Evolutionary conservation across 345 rosid species (phyloP).

Genomic region (Citrus reticulata): DNA sequence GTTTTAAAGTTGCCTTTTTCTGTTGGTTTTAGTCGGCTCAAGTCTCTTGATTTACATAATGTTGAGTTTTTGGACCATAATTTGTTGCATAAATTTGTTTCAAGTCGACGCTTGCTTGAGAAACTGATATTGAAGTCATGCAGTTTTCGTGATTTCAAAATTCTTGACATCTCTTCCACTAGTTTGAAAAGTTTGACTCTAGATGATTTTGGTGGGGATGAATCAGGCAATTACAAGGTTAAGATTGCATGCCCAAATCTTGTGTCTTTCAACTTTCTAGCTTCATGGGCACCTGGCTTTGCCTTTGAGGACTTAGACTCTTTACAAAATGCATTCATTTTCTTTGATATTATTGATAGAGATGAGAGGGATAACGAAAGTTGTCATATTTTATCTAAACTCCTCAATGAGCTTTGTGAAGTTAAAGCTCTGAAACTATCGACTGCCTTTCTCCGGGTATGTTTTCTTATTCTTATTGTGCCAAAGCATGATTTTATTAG

Average conservation of each 20-base stretch:
- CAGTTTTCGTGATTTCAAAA: neutral
- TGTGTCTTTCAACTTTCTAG: neutral
- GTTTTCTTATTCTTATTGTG: neutral
- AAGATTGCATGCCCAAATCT: constrained; percentile 7
- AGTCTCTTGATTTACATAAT: neutral
- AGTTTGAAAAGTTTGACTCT: neutral
- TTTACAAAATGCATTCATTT: neutral
- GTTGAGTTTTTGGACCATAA: neutral
- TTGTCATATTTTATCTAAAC: neutral
- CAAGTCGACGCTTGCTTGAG: neutral
- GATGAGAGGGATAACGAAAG: neutral
- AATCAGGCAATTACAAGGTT: neutral
- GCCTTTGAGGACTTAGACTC: neutral
- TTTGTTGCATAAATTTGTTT: neutral
- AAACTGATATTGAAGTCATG: neutral
- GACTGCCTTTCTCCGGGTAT: neutral
- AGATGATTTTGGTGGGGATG: neutral
- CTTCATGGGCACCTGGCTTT: neutral
- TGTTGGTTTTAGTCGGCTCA: neutral
- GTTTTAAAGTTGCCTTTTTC: no score
- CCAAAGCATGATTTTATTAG: neutral
- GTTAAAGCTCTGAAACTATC: neutral
- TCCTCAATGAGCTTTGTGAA: neutral
- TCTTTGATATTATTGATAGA: no score
- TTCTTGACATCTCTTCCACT: neutral